phyloP scores from a whole-genome alignment of 2,329 filamentous ascomycete species.

The Penicillium griseofulvum region DNA sequence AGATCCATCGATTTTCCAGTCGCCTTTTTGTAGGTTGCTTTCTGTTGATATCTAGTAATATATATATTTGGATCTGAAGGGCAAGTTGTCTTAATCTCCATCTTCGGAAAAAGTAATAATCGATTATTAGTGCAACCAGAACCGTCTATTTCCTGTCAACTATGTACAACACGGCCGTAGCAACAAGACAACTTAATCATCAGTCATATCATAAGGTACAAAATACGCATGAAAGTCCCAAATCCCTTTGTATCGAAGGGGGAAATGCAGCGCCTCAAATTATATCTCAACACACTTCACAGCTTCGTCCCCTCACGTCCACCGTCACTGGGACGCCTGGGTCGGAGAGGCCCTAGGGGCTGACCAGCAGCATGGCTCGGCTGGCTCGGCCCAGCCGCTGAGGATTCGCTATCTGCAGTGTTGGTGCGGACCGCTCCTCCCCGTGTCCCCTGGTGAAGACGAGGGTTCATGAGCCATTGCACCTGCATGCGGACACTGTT shows the following conservation, averaged over 20 bases:
- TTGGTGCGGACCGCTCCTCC: slow-evolving; percentile 22
- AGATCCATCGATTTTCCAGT: neutral
- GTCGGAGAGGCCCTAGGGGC: slow-evolving; percentile 25
- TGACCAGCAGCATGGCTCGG: slow-evolving; percentile 26
- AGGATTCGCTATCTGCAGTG: slow-evolving; percentile 13
- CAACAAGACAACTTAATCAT: neutral
- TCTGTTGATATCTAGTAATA: neutral
- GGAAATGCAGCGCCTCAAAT: neutral
- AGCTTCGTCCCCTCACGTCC: slow-evolving; percentile 44
- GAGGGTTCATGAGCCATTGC: slow-evolving; percentile 61
- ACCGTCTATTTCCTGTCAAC: neutral
- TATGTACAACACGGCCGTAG: neutral
- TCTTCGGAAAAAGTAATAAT: neutral
- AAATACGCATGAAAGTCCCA: neutral
- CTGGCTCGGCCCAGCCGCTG: slow-evolving; percentile 28
- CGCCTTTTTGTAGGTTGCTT: no score
- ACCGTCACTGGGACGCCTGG: slow-evolving; percentile 40
- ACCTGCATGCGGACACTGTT: slow-evolving; percentile 60
- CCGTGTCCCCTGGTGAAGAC: slow-evolving; percentile 47
- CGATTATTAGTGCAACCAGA: neutral
- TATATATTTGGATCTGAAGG: neutral
- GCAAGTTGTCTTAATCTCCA: neutral
- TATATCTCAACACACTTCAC: slow-evolving; percentile 1
- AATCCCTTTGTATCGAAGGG: neutral
- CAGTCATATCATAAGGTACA: slow-evolving; percentile 5